Evolutionary conservation across 306 rosid genomes (phyloP).

Genomic region (Trifolium subterraneum): DNA sequence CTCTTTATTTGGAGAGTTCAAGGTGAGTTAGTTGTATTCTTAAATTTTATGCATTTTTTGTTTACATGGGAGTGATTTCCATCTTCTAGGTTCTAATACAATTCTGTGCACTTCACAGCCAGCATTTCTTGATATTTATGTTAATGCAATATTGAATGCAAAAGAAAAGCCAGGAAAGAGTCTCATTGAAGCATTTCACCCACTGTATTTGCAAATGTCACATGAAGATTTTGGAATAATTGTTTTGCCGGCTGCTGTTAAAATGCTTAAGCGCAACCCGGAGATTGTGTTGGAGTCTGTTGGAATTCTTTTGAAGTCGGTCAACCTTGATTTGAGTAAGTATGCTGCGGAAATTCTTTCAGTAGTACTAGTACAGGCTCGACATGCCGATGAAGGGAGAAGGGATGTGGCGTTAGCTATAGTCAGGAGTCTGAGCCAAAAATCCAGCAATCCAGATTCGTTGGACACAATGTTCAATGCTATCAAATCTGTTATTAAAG

Average conservation of each 20-base stretch:
- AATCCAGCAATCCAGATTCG: constrained; percentile 90
- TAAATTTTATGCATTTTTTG: not conserved
- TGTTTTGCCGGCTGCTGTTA: constrained; percentile 81
- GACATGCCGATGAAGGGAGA: constrained; percentile 89
- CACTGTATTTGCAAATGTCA: constrained; percentile 71
- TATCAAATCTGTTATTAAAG: constrained; percentile 83
- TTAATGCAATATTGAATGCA: constrained; percentile 74
- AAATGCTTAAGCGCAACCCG: constrained; percentile 98
- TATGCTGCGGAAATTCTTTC: constrained; percentile 86
- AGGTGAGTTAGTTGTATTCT: constrained; percentile 60
- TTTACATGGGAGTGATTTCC: constrained; percentile 25
- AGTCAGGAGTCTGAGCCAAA: constrained; percentile 72
- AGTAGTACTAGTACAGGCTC: constrained; percentile 79
- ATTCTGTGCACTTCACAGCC: constrained; percentile 62
- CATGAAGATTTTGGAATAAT: constrained; percentile 82
- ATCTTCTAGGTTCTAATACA: constrained; percentile 32
- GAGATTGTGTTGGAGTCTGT: constrained; percentile 94
- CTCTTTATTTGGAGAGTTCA: constrained; percentile 63
- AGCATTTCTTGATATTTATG: constrained; percentile 80
- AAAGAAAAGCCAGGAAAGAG: constrained; percentile 79
- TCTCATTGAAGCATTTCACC: constrained; percentile 80
- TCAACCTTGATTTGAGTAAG: constrained; percentile 90
- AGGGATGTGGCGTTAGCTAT: constrained; percentile 75
- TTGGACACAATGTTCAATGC: constrained; percentile 77
- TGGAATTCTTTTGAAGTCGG: constrained; percentile 75